Evolutionary conservation across 1,284 basidiomycete species (phyloP), one percentile per base, ranked within the genome.

Genomic region (Malassezia vespertilionis): DNA sequence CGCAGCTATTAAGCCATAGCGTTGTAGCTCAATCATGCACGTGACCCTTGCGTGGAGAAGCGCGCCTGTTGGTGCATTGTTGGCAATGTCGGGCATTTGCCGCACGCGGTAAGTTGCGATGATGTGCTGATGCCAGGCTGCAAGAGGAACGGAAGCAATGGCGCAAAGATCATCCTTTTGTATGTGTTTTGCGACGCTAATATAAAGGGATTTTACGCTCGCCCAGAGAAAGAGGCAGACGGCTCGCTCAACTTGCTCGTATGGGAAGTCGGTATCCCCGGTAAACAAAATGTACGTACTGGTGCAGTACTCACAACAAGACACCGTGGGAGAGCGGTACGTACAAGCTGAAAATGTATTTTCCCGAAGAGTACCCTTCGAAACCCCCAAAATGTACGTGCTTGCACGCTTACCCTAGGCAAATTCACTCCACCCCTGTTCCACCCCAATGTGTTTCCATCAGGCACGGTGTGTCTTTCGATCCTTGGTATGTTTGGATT

Each of bases 391-490:
- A 93, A 75, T 93, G 88, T 86, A 59, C 54, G 79, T 72, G 27
- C 14, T 17, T 5, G 22, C 11, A 21, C 20, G 14, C 17, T 33
- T 9, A 1, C 18, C 17, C 17, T 71, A 93, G 89, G 88, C 76
- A 96, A 96, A 80, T 97, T 97, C 74, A 78, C 82, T 1, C 91
- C 93, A 2, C 85, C 91, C 22, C 76, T 96, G 40, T 97, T 95
- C 75, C 91, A 97, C 72, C 91, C 91, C 22, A 99, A 99, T 71
- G 89, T 97, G 43, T 99, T 95, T 72, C 93, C 93, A 0, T 95
- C 89, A 14, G 93, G 93, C 21, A 99, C 93, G 17, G 90, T 97
- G 40, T 99, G 93, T 71, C 77, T 97, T 18, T 95, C 89, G 12
- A 99, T 99, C 69, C 75, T 99, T 31, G 57, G 56, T 56, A 39